Evolutionary conservation across 192 early-diverging fungal species (phyloP).

Genomic region (Borealophlyctis nickersoniae): DNA sequence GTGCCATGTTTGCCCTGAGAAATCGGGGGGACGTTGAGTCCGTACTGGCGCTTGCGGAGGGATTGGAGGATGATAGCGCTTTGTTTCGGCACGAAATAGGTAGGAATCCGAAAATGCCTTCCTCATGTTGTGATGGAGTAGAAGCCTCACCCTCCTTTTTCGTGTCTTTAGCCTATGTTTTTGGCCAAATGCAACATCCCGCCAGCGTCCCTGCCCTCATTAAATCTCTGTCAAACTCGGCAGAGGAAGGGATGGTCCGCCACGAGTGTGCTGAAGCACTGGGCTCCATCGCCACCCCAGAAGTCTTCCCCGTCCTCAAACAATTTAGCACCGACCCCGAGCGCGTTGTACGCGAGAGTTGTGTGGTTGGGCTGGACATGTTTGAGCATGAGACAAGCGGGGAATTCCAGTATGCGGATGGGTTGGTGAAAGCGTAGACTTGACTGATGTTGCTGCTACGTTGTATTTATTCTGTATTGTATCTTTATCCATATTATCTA

Average conservation of each 20-base stretch:
- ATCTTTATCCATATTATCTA: no score
- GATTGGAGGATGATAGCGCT: conserved; percentile 73
- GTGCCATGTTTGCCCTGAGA: conserved; percentile 92
- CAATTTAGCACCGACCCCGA: conserved; percentile 72
- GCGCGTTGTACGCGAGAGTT: conserved; percentile 85
- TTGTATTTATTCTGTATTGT: no score
- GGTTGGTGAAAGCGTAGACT: no score
- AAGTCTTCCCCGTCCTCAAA: conserved; percentile 72
- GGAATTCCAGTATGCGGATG: conserved; percentile 82
- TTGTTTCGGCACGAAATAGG: conserved; percentile 89
- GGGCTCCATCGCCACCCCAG: conserved; percentile 88
- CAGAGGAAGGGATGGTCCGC: conserved; percentile 88
- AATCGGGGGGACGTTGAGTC: conserved; percentile 81
- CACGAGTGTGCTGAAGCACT: conserved; percentile 97
- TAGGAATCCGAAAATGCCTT: no score
- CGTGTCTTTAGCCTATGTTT: conserved; percentile 73
- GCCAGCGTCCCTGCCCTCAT: conserved; percentile 82
- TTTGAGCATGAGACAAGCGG: conserved; percentile 83
- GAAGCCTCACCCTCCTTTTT: not conserved
- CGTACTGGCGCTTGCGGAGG: conserved; percentile 79
- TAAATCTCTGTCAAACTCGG: conserved; percentile 67
- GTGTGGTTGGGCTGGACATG: conserved; percentile 95
- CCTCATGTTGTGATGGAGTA: conserved; percentile 7
- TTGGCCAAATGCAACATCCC: conserved; percentile 95
- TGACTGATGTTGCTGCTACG: no score